These are phyloP conservation scores for Trichophyton schoenleinii DNA, from an alignment of 2,329 filamentous ascomycete species.

Conservation along the genomic window DNA sequence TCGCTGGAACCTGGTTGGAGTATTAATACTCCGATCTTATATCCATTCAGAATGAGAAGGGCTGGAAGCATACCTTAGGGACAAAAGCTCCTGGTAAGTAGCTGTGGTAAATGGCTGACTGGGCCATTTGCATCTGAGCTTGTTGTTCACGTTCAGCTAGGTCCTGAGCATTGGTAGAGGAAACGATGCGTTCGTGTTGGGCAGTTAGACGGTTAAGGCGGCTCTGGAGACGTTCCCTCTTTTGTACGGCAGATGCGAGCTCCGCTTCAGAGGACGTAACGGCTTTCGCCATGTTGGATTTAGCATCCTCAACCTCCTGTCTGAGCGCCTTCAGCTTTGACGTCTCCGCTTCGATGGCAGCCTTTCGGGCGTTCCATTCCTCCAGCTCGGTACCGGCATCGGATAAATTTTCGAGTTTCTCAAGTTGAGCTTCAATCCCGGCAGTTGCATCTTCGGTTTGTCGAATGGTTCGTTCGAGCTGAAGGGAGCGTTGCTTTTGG, in stretches of 20 bases:
- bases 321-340: slow-evolving; percentile 40
- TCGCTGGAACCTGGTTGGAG: neutral
- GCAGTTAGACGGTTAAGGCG: slow-evolving; percentile 48
- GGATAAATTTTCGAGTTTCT: slow-evolving; percentile 36
- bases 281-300: slow-evolving; percentile 41
- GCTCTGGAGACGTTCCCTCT: slow-evolving; percentile 47
- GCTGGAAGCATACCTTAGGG: neutral
- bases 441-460: slow-evolving; percentile 52
- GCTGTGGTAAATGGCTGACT: neutral
- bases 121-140: slow-evolving; percentile 30
- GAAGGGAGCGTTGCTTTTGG: slow-evolving; percentile 48
- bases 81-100: neutral
- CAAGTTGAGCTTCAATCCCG: slow-evolving; percentile 42
- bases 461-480: slow-evolving; percentile 49
- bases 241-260: slow-evolving; percentile 39
- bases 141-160: slow-evolving; percentile 43
- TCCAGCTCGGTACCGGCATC: slow-evolving; percentile 45
- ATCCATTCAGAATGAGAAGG: neutral
- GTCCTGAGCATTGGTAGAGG: slow-evolving; percentile 45
- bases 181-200: slow-evolving; percentile 45
- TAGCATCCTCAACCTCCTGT: slow-evolving; percentile 39
- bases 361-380: slow-evolving; percentile 42
- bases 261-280: slow-evolving; percentile 42
- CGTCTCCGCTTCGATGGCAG: slow-evolving; percentile 42
- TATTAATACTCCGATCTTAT: neutral